A percentile compares a stretch with the other conserved stretches of the same genome.
These are phyloP conservation scores for Kwoniella newhampshirensis DNA, from an alignment of 768 basidiomycete species.

Conservation along the genomic window DNA sequence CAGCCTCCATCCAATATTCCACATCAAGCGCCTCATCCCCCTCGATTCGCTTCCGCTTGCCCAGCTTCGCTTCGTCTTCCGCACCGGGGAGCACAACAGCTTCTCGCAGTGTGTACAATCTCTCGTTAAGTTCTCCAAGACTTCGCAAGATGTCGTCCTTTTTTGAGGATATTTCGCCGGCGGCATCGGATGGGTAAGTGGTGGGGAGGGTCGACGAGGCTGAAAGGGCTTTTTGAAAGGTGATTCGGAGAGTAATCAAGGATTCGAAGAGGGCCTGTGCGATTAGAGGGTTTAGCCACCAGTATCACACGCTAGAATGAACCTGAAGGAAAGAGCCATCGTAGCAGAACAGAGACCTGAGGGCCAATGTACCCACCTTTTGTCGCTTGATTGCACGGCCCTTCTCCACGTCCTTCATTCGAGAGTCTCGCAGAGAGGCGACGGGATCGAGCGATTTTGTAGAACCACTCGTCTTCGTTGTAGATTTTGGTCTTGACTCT, in stretches of 20 bases:
- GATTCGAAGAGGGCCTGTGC: constrained; percentile 79
- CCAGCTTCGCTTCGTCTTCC: constrained; percentile 14
- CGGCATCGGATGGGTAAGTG: constrained; percentile 13
- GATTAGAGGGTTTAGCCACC: not conserved
- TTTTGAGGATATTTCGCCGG: constrained; percentile 20
- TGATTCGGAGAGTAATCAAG: constrained; percentile 85
- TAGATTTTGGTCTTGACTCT: constrained; percentile 38
- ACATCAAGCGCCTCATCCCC: constrained; percentile 22
- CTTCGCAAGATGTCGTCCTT: constrained; percentile 23
- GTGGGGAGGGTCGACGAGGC: constrained; percentile 66
- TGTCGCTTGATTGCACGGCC: constrained; percentile 81
- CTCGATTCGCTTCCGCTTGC: constrained; percentile 34
- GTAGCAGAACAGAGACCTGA: not conserved
- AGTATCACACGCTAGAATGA: too few relatives aligned
- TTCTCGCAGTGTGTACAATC: constrained; percentile 54
- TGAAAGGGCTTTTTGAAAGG: constrained; percentile 74
- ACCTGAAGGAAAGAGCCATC: not conserved
- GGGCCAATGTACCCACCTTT: constrained; percentile 60
- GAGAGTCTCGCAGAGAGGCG: constrained; percentile 40
- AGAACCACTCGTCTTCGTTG: not conserved
- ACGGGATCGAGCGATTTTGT: constrained; percentile 41
- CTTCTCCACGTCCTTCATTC: constrained; percentile 59
- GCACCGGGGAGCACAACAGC: constrained; percentile 28
- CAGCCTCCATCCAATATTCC: constrained; percentile 39
- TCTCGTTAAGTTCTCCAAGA: constrained; percentile 34